Evolutionary conservation across 177 flowering plant genomes (phyloP), one percentile per base, ranked within the genome.

Genomic region (Vitis hybrid): DNA sequence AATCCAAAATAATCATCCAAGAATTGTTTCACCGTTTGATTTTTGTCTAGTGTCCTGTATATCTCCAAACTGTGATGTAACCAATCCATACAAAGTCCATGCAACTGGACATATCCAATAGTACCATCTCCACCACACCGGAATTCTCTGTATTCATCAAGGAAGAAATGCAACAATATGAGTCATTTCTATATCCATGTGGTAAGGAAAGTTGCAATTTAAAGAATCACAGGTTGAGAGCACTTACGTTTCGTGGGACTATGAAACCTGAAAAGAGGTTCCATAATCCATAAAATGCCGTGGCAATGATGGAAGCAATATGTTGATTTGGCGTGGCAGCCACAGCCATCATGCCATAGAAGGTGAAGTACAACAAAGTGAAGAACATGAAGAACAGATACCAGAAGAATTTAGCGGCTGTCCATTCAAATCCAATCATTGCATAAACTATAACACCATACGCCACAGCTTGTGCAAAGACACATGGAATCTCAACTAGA

Each of bases 51-150:
- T 24, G 15, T 64, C 63, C 35, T 70, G 65, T 18, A 81, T 6
- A 52, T 85, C 88, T 40, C 84, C 84, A 30, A 69, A 81, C 19
- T 82, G 86, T 11, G 88, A 75, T 0, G 64, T 77, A 1, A 79
- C 67, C 56, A 85, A 10, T 24, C 88, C 88, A 35, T 85, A 79
- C 27, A 85, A 21, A 3, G 85, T 81, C 84, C 83, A 85, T 3
- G 88, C 50, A 7, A 83, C 65, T 0, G 88, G 86, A 56, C 79
- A 74, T 11, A 15, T 58, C 81, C 83, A 81, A 46, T 78, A 78
- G 66, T 75, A 85, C 86, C 87, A 82, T 51, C 78, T 78, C 86
- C 86, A 84, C 84, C 86, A 85, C 1, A 72, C 27, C 1, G 88
- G 86, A 12, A 83, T 85, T 16, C 75, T 78, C 88, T 85, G 84